These are phyloP conservation scores for Avena eriantha DNA, from an alignment of 176 grass and related monocot genomes.

Conservation along the genomic window DNA sequence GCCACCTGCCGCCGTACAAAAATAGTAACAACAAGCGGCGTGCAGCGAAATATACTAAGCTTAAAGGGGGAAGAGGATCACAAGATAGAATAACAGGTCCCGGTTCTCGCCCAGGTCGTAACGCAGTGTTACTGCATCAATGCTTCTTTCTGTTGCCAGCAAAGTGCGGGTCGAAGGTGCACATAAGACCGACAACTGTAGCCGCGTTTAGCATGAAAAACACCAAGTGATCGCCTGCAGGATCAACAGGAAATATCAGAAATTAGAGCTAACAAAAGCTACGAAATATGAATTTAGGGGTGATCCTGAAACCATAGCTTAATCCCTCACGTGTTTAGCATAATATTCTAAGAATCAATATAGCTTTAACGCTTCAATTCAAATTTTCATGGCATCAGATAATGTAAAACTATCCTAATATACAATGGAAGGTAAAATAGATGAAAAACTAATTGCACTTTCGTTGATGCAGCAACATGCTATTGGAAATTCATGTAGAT, in stretches of 20 bases:
- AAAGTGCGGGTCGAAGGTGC: slow-evolving; percentile 53
- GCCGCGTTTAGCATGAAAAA: slow-evolving; percentile 62
- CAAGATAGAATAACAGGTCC: neutral
- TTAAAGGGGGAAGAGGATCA: slow-evolving; percentile 1
- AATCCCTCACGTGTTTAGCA: neutral
- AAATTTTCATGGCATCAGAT: neutral
- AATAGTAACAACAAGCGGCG: neutral
- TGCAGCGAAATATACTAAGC: neutral
- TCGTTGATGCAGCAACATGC: neutral
- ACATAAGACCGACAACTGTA: slow-evolving; percentile 38
- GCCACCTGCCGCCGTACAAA: neutral
- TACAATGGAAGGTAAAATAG: neutral
- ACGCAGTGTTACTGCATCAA: slow-evolving; percentile 4
- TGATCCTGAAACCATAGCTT: slow-evolving; percentile 4
- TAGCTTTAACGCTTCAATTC: neutral
- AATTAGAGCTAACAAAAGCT: neutral
- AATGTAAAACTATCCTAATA: neutral
- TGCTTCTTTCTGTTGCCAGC: slow-evolving; percentile 26
- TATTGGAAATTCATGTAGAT: neutral
- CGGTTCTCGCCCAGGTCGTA: neutral
- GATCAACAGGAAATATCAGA: slow-evolving; percentile 6
- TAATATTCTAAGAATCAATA: neutral
- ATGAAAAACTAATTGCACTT: neutral
- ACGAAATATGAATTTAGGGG: neutral
- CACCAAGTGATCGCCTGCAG: slow-evolving; percentile 63